Base-by-base conservation (phyloP, 768 basidiomycete genomes). In the Nevesoporus exiguus region DNA sequence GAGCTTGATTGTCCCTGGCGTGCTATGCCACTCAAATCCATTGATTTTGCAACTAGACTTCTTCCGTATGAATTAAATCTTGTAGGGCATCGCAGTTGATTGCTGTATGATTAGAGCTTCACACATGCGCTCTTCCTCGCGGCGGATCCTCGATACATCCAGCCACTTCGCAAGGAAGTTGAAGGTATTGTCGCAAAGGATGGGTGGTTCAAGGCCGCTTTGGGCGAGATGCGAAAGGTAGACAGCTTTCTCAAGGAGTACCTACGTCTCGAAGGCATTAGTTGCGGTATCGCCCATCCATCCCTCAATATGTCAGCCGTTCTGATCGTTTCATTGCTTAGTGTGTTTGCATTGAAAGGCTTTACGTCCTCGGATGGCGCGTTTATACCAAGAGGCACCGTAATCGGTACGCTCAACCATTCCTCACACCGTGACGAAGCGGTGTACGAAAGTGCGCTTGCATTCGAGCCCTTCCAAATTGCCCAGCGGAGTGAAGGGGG, bases 221-320 rank as follows among this genome's bases (percentile, higher is more conserved):
- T 75, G 25, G 53, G 30, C 14, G 67, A 69, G 34, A 66, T 74
- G 65, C 68, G 57, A 57, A 72, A 71, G 52, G 44, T 77, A 7
- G 76, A 78, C 47, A 77, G 73, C 51, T 76, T 78, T 46, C 40
- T 78, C 40, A 73, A 68, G 48, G 48, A 55, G n/a, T 34, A n/a
- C 31, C 41, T 34, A 34, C 49, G 49, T 17, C 22, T 51, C 22
- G 31, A 51, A 6, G 41, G 42, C 10, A 24, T 42, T 1, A 33
- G 10, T 14, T 31, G 8, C 3, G 7, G 27, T 42, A 24, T 25
- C 8, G 19, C 21, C n/a, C 2, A 21, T 10, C 14, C 37, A 6
- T 39, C 7, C 10, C 3, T 19, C 39, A 11, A 21, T 19, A 11
- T 7, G 19, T 13, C 19, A 21, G 9, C 9, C 39, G 5, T 39